These are phyloP conservation scores for Fusarium anthophilum DNA, from an alignment of 2,329 filamentous ascomycete genomes.

Conservation along the genomic window DNA sequence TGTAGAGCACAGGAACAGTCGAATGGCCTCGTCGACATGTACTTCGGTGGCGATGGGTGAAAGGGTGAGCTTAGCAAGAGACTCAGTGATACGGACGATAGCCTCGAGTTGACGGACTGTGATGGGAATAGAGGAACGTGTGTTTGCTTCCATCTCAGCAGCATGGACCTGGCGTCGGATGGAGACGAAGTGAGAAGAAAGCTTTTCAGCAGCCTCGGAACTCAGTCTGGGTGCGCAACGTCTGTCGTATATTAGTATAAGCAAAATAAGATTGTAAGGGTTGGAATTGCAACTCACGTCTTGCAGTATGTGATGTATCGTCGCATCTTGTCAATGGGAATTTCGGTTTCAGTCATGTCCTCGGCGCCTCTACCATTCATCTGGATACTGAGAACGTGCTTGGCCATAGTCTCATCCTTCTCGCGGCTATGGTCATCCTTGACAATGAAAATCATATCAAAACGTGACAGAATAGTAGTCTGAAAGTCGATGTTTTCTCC, in stretches of 20 bases:
- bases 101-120: conserved; percentile 97
- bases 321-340: conserved; percentile 96
- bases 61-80: conserved; percentile 89
- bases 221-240: conserved; percentile 93
- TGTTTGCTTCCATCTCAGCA: conserved; percentile 87
- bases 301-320: conserved; percentile 98
- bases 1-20: conserved; percentile 93
- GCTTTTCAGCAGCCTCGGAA: conserved; percentile 90
- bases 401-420: conserved; percentile 92
- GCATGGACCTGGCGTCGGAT: conserved; percentile 95
- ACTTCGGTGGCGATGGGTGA: conserved; percentile 86
- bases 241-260: conserved; percentile 56
- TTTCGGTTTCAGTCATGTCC: conserved; percentile 85
- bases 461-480: conserved; percentile 96
- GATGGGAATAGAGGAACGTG: conserved; percentile 93
- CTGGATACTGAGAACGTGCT: conserved; percentile 96
- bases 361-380: conserved; percentile 89
- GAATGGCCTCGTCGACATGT: conserved; percentile 97
- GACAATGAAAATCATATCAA: conserved; percentile 99
- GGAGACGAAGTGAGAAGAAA: conserved; percentile 96
- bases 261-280: no score
- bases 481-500: conserved; percentile 99
- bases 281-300: conserved; percentile 67
- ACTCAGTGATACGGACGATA: conserved; percentile 96
- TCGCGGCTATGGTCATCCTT: conserved; percentile 91